A percentile compares a stretch with the other conserved stretches of the same genome.
These are phyloP conservation scores for Komagataella mondaviorum DNA, from an alignment of 805 yeast genomes.

Conservation along the genomic window DNA sequence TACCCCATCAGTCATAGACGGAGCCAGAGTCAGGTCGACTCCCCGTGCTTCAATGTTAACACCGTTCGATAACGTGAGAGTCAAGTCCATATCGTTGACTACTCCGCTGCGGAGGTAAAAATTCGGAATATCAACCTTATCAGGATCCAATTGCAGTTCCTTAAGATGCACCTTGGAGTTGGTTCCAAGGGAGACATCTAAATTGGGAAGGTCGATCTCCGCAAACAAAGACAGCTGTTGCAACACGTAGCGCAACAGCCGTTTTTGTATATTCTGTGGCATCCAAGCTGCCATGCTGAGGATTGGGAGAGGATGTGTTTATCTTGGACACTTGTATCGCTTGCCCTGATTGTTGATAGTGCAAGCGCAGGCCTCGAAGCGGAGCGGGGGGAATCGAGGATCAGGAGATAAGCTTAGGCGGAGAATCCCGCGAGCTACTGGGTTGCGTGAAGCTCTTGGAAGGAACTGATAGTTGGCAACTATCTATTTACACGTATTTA, in stretches of 20 bases:
- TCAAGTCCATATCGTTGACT: conserved; percentile 38
- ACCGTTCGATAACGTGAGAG: conserved; percentile 59
- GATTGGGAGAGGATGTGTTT: neutral
- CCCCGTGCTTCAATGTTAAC: conserved; percentile 47
- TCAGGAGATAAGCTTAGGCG: neutral
- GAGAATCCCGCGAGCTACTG: neutral
- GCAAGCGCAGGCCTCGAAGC: neutral
- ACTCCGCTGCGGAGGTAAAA: conserved; percentile 47
- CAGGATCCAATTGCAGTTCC: conserved; percentile 62
- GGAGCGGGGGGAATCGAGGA: neutral
- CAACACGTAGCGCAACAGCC: conserved; percentile 66
- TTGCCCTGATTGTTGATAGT: neutral
- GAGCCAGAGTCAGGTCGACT: conserved; percentile 34
- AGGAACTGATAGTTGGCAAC: neutral
- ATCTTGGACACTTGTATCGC: neutral
- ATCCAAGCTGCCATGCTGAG: conserved; percentile 33
- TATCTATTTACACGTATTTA: neutral
- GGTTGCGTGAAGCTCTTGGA: neutral
- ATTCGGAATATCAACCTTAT: conserved; percentile 55
- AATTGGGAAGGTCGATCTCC: conserved; percentile 64
- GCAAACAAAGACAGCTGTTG: conserved; percentile 76
- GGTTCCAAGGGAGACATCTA: conserved; percentile 67
- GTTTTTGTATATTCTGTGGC: conserved; percentile 75
- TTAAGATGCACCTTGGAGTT: conserved; percentile 32
- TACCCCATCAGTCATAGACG: conserved; percentile 6